A percentile compares a stretch with the other conserved stretches of the same genome.
phyloP scores from a whole-genome alignment of 352 stramenopile genomes.

The Pythium periplocum region DNA sequence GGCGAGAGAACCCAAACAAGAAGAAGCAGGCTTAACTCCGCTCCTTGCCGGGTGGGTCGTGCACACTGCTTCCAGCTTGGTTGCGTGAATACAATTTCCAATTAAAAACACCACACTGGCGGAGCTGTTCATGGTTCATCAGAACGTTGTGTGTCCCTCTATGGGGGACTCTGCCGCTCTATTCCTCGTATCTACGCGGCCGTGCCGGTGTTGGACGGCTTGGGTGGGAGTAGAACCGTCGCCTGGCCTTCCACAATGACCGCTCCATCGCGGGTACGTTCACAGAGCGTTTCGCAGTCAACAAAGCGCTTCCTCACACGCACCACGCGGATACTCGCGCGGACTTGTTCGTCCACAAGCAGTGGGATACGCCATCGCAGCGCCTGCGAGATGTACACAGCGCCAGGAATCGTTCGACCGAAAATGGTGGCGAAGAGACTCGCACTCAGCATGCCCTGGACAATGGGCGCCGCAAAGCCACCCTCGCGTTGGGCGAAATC shows the following conservation, averaged over 20 bases:
- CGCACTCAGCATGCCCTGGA: slow-evolving; percentile 76
- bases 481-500: slow-evolving; percentile 21
- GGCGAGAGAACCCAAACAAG: slow-evolving; percentile 72
- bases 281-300: slow-evolving; percentile 64
- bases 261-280: slow-evolving; percentile 34
- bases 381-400: slow-evolving; percentile 71
- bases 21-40: slow-evolving; percentile 24
- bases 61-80: too few species aligned
- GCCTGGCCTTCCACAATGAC: slow-evolving; percentile 65
- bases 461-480: slow-evolving; percentile 35
- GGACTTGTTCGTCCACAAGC: slow-evolving; percentile 54
- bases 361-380: slow-evolving; percentile 62
- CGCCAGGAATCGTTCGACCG: slow-evolving; percentile 56
- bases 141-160: too few species aligned
- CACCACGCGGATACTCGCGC: slow-evolving; percentile 54
- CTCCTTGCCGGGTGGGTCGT: too few species aligned
- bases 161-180: too few species aligned
- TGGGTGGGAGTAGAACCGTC: slow-evolving; percentile 53
- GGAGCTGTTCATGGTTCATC: too few species aligned
- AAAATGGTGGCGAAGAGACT: slow-evolving; percentile 85
- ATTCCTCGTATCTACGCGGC: too few species aligned
- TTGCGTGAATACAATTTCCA: slow-evolving; percentile 4
- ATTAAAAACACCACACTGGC: background rate
- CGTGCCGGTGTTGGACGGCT: background rate
- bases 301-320: slow-evolving; percentile 62